Percentiles rank a stretch among this genome's conserved stretches.
phyloP scores from a whole-genome alignment of 2,329 filamentous ascomycete genomes.

The Ceratocystis albifundus region DNA sequence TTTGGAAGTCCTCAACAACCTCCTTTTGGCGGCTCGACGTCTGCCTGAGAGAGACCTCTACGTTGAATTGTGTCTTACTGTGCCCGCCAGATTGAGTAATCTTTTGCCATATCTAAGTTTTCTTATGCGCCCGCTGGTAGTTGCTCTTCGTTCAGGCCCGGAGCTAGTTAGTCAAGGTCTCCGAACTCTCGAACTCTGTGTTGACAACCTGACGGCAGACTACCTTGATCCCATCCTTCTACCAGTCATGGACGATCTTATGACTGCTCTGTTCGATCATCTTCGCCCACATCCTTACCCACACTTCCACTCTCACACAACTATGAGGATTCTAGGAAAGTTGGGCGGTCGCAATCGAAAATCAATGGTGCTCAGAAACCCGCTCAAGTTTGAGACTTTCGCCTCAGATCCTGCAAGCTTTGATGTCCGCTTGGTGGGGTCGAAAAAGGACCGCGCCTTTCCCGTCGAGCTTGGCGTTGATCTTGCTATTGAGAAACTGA shows the following conservation, averaged over 20 bases:
- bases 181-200: constrained; percentile 85
- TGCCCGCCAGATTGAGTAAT: constrained; percentile 87
- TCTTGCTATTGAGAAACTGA: constrained; percentile 74
- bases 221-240: constrained; percentile 99
- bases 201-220: constrained; percentile 94
- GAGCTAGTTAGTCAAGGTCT: constrained; percentile 92
- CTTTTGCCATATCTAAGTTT: constrained; percentile 90
- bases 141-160: constrained; percentile 78
- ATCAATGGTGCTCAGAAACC: constrained; percentile 80
- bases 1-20: constrained; percentile 89
- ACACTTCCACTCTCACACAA: constrained; percentile 95
- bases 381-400: constrained; percentile 71
- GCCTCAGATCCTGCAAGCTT: constrained; percentile 82
- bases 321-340: constrained; percentile 93
- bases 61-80: constrained; percentile 90
- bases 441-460: constrained; percentile 78
- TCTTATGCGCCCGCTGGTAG: constrained; percentile 93
- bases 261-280: constrained; percentile 95
- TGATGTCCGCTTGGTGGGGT: constrained; percentile 78
- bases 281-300: constrained; percentile 87
- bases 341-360: constrained; percentile 90
- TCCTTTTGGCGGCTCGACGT: constrained; percentile 81
- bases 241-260: constrained; percentile 94
- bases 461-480: constrained; percentile 79
- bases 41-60: constrained; percentile 88